Evolutionary conservation across 148 eudicot species (phyloP).

Genomic region (Limonium bicolor): DNA sequence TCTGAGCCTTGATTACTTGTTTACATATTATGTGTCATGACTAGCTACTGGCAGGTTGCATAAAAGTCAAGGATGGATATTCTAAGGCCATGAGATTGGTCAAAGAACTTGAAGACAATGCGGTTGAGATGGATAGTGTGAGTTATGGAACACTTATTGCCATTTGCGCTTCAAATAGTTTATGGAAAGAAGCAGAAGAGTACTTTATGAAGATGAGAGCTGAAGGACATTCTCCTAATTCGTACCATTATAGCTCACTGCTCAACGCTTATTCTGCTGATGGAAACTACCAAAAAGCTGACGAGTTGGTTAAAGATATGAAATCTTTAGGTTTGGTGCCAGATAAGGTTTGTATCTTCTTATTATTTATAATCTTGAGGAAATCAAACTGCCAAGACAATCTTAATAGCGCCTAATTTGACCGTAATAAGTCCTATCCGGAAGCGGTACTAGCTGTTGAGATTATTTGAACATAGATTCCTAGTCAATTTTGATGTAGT

Average conservation of each 20-base stretch:
- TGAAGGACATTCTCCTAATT: conserved; percentile 74
- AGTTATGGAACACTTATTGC: conserved; percentile 71
- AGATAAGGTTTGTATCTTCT: conserved; percentile 53
- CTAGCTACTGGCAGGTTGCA: conserved; percentile 78
- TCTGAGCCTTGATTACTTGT: background rate
- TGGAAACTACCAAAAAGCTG: conserved; percentile 62
- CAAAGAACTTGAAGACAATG: conserved; percentile 44
- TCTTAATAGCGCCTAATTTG: too few species aligned
- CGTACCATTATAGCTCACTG: conserved; percentile 81
- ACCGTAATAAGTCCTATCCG: too few species aligned
- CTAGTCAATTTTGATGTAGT: too few species aligned
- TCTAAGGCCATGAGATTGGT: conserved; percentile 57
- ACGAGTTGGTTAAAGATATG: conserved; percentile 55
- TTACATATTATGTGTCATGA: conserved; percentile 7
- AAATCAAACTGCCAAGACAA: too few species aligned
- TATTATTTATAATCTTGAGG: too few species aligned
- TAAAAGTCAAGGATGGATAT: conserved; percentile 47
- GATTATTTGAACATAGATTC: too few species aligned
- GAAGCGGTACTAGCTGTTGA: too few species aligned
- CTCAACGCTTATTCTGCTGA: conserved; percentile 66
- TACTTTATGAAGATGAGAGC: conserved; percentile 57
- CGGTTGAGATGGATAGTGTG: conserved; percentile 52
- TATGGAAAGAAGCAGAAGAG: conserved; percentile 60
- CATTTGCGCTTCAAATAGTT: conserved; percentile 67
- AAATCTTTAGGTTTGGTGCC: conserved; percentile 56